Conservation (phyloP, 345 rosid species). For the Limnanthes douglasii region DNA sequence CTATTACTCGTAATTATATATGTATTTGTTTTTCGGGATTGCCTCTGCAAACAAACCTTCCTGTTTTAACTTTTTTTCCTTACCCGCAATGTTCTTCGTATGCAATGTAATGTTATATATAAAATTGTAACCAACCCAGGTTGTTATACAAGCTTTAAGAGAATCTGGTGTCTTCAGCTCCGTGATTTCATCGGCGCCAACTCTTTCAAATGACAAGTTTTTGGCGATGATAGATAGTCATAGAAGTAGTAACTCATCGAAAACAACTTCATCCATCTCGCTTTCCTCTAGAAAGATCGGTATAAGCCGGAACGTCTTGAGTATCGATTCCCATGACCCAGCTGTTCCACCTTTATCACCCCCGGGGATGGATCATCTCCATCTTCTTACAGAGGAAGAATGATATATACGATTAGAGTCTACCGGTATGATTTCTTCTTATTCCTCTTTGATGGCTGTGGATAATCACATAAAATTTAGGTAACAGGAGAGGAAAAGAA, state of each 20-base stretch:
- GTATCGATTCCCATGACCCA: constrained; percentile 10
- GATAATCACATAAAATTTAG: constrained; percentile 2
- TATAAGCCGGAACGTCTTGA: constrained; percentile 26
- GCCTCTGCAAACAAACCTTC: no score
- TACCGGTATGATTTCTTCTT: constrained; percentile 1
- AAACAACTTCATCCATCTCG: constrained; percentile 27
- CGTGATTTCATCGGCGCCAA: constrained; percentile 38
- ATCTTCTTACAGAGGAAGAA: constrained; percentile 10
- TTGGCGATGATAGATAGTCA: constrained; percentile 25
- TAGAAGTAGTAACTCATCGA: constrained; percentile 36
- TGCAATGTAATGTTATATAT: no score
- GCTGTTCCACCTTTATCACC: constrained; percentile 80
- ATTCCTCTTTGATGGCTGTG: constrained; percentile 1
- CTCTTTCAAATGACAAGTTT: constrained; percentile 39
- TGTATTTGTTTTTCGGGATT: not conserved
- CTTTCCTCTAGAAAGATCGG: constrained; percentile 37
- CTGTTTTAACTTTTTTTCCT: no score
- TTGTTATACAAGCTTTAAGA: constrained; percentile 59
- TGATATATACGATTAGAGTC: constrained; percentile 2
- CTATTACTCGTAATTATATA: no score
- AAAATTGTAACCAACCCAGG: constrained; percentile 22
- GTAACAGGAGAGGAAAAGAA: constrained; percentile 2
- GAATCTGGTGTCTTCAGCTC: constrained; percentile 81
- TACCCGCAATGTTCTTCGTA: no score
- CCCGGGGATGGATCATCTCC: constrained; percentile 29